Evolutionary conservation across 2,329 filamentous ascomycete genomes (phyloP).

Genomic region (Penicillium sp.): DNA sequence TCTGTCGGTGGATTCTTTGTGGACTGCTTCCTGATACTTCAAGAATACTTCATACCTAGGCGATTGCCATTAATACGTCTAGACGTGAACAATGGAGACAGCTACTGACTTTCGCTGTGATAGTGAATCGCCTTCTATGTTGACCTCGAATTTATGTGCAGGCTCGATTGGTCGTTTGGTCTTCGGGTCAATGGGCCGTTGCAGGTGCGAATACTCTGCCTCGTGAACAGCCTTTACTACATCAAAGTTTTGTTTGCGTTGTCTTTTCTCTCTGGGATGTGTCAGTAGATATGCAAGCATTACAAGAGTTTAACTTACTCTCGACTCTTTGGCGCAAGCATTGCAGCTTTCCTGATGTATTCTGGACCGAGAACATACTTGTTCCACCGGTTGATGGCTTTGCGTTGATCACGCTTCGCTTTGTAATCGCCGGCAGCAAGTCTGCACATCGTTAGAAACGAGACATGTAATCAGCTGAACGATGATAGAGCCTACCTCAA

Average conservation of each 20-base stretch:
- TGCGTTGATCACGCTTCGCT: slow-evolving; percentile 44
- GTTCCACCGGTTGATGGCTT: slow-evolving; percentile 48
- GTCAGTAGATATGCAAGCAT: slow-evolving; percentile 10
- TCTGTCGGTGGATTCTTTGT: slow-evolving; percentile 42
- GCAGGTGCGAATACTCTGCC: slow-evolving; percentile 42
- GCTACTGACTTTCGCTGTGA: slow-evolving; percentile 43
- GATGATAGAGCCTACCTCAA: slow-evolving; percentile 33
- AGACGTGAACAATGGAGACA: background rate
- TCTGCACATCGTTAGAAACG: slow-evolving; percentile 19
- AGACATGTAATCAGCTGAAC: background rate
- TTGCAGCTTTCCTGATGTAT: slow-evolving; percentile 44
- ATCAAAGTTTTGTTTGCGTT: slow-evolving; percentile 42
- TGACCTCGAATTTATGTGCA: slow-evolving; percentile 47
- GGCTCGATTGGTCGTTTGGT: slow-evolving; percentile 44
- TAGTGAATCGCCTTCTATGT: slow-evolving; percentile 44
- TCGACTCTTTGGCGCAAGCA: slow-evolving; percentile 42
- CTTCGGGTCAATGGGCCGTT: slow-evolving; percentile 41
- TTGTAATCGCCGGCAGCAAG: slow-evolving; percentile 42
- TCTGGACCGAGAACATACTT: slow-evolving; percentile 45
- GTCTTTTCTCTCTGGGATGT: slow-evolving; percentile 42
- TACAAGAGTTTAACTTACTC: slow-evolving; percentile 31
- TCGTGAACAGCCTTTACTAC: slow-evolving; percentile 39
- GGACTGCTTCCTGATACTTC: slow-evolving; percentile 45
- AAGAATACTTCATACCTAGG: slow-evolving; percentile 42
- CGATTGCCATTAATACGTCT: background rate